phyloP scores from a whole-genome alignment of 192 early-diverging fungal species.

The Kappamyces sp. region DNA sequence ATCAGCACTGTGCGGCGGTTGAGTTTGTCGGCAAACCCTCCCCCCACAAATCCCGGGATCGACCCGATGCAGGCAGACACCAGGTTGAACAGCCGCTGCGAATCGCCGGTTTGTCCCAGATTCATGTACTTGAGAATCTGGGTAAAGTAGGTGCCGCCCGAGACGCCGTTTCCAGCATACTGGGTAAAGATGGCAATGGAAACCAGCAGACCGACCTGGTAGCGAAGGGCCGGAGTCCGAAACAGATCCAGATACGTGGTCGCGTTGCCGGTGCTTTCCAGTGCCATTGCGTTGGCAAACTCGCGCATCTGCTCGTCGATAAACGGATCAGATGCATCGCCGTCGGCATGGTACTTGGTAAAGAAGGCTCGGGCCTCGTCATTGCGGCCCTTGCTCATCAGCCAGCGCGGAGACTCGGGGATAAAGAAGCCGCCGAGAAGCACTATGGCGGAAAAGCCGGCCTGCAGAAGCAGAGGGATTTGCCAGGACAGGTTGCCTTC shows the following conservation, averaged over 20 bases:
- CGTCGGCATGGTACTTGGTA: slow-evolving; percentile 59
- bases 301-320: slow-evolving; percentile 43
- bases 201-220: slow-evolving; percentile 20
- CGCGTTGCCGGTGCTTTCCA: slow-evolving; percentile 14
- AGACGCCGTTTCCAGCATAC: slow-evolving; percentile 30
- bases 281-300: slow-evolving; percentile 6
- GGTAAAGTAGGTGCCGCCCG: slow-evolving; percentile 14
- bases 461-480: slow-evolving; percentile 47
- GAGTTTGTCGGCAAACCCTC: slow-evolving; percentile 27
- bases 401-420: slow-evolving; percentile 80
- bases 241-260: slow-evolving; percentile 24
- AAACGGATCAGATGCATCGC: slow-evolving; percentile 34
- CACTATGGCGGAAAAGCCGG: slow-evolving; percentile 42
- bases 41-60: slow-evolving; percentile 31
- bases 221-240: slow-evolving; percentile 12
- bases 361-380: slow-evolving; percentile 67
- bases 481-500: slow-evolving; percentile 43
- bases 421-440: slow-evolving; percentile 50
- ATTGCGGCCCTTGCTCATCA: slow-evolving; percentile 56
- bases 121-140: slow-evolving; percentile 16
- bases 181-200: slow-evolving; percentile 37
- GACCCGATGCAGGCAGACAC: slow-evolving; percentile 21
- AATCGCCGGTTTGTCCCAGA: slow-evolving; percentile 5
- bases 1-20: slow-evolving; percentile 35
- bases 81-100: not conserved